phyloP scores from a whole-genome alignment of 2,329 filamentous ascomycete genomes.

The Periconia macrospinosa region DNA sequence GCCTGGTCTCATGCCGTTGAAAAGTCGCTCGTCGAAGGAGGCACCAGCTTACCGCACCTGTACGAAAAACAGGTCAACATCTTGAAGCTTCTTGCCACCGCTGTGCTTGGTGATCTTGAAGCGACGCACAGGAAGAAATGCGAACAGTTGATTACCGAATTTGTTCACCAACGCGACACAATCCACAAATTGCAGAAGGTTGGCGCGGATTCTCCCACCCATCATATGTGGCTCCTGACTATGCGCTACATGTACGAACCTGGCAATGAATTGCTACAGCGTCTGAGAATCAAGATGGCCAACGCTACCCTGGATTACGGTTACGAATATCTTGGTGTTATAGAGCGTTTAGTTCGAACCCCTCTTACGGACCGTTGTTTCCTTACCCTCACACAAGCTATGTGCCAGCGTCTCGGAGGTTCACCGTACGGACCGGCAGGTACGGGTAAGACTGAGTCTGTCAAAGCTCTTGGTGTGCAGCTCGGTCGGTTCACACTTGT shows the following conservation, averaged over 20 bases:
- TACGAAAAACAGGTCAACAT: slow-evolving; percentile 84
- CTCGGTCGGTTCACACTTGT: slow-evolving; percentile 97
- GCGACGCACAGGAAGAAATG: slow-evolving; percentile 91
- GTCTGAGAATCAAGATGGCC: slow-evolving; percentile 91
- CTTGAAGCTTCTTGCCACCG: slow-evolving; percentile 81
- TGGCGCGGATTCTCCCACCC: slow-evolving; percentile 72
- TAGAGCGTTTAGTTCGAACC: slow-evolving; percentile 92
- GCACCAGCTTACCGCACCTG: slow-evolving; percentile 67
- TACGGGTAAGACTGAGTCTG: slow-evolving; percentile 98
- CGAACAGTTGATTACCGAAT: slow-evolving; percentile 98
- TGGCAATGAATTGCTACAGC: slow-evolving; percentile 78
- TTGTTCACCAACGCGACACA: slow-evolving; percentile 93
- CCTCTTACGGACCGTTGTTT: slow-evolving; percentile 98
- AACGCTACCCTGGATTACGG: slow-evolving; percentile 95
- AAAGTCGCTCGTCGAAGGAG: slow-evolving; percentile 71
- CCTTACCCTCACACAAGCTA: slow-evolving; percentile 91
- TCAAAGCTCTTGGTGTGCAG: slow-evolving; percentile 95
- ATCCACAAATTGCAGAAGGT: slow-evolving; percentile 82
- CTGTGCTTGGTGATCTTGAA: slow-evolving; percentile 87
- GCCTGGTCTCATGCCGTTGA: slow-evolving; percentile 92
- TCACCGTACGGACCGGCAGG: slow-evolving; percentile 97
- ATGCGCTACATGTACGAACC: slow-evolving; percentile 93
- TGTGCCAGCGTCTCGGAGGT: slow-evolving; percentile 92
- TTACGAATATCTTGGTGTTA: slow-evolving; percentile 96
- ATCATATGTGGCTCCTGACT: slow-evolving; percentile 91